These are phyloP conservation scores for Neoboletus magnificus DNA, from an alignment of 768 basidiomycete genomes.

Conservation along the genomic window DNA sequence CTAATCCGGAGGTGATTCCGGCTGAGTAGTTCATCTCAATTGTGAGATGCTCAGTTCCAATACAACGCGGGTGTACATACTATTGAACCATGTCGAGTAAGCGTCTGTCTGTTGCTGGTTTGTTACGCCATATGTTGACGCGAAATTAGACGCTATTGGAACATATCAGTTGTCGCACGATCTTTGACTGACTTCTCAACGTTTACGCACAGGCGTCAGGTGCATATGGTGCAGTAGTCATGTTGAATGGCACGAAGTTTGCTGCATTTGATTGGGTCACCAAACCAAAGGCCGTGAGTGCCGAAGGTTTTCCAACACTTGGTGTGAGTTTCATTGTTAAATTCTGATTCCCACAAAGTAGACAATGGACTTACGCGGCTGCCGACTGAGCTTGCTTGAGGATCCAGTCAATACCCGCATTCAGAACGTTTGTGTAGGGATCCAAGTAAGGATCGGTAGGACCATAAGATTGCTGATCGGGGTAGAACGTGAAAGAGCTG, in stretches of 20 bases:
- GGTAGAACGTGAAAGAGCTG: slow-evolving; percentile 61
- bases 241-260: slow-evolving; percentile 62
- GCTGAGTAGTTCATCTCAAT: slow-evolving; percentile 26
- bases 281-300: slow-evolving; percentile 57
- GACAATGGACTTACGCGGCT: slow-evolving; percentile 37
- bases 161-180: slow-evolving; percentile 1
- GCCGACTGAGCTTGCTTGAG: slow-evolving; percentile 43
- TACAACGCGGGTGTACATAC: slow-evolving; percentile 29
- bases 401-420: slow-evolving; percentile 57
- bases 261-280: slow-evolving; percentile 53
- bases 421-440: slow-evolving; percentile 50
- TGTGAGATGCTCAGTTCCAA: slow-evolving; percentile 1
- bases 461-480: slow-evolving; percentile 60
- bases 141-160: slow-evolving; percentile 15
- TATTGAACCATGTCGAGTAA: slow-evolving; percentile 51
- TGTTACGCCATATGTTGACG: slow-evolving; percentile 48
- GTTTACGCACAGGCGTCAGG: slow-evolving; percentile 28
- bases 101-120: slow-evolving; percentile 50
- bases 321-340: slow-evolving; percentile 4
- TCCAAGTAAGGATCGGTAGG: slow-evolving; percentile 46
- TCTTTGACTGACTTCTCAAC: background rate
- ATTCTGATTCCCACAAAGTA: background rate
- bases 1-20: slow-evolving; percentile 38
- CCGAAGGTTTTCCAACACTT: slow-evolving; percentile 55
- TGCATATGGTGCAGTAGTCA: slow-evolving; percentile 41